Evolutionary conservation across 2,329 filamentous ascomycete species (phyloP).

Genomic region (Ophiostoma ips): DNA sequence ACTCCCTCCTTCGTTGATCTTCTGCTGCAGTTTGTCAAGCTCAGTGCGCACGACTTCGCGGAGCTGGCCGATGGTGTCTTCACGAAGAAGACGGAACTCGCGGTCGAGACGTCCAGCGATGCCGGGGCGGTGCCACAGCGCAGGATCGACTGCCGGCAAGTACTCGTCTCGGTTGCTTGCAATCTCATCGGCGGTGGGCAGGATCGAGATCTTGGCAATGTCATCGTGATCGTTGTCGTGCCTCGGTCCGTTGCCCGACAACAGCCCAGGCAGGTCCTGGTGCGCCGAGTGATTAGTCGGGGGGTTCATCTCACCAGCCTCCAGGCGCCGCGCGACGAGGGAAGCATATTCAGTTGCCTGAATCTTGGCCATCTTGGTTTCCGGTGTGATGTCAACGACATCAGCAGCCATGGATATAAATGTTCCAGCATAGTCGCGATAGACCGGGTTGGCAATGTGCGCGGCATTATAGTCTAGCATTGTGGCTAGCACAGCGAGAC

Average conservation of each 20-base stretch:
- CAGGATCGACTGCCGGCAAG: slow-evolving; percentile 25
- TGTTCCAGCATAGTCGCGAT: background rate
- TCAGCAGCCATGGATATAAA: background rate
- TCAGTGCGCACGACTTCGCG: slow-evolving; percentile 32
- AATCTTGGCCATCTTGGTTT: background rate
- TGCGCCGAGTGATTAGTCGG: background rate
- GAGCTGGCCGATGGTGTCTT: slow-evolving; percentile 41
- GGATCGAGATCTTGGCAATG: slow-evolving; percentile 28
- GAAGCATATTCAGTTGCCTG: slow-evolving; percentile 1
- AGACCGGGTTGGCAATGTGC: slow-evolving; percentile 10
- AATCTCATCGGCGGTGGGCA: slow-evolving; percentile 31
- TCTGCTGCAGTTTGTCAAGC: slow-evolving; percentile 20
- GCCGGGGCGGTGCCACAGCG: slow-evolving; percentile 26
- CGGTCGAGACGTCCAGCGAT: slow-evolving; percentile 36
- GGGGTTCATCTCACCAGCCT: background rate
- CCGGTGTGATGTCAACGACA: background rate
- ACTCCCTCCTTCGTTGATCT: background rate
- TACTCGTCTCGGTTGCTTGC: slow-evolving; percentile 23
- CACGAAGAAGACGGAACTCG: slow-evolving; percentile 40
- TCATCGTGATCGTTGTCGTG: slow-evolving; percentile 33
- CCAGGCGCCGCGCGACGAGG: background rate
- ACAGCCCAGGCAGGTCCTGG: slow-evolving; percentile 5
- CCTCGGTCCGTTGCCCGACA: slow-evolving; percentile 15
- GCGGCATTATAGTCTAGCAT: slow-evolving; percentile 14
- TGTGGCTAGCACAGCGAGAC: slow-evolving; percentile 11